Conservation (phyloP, 2,329 filamentous ascomycete species). For the Beauveria caledonica region DNA sequence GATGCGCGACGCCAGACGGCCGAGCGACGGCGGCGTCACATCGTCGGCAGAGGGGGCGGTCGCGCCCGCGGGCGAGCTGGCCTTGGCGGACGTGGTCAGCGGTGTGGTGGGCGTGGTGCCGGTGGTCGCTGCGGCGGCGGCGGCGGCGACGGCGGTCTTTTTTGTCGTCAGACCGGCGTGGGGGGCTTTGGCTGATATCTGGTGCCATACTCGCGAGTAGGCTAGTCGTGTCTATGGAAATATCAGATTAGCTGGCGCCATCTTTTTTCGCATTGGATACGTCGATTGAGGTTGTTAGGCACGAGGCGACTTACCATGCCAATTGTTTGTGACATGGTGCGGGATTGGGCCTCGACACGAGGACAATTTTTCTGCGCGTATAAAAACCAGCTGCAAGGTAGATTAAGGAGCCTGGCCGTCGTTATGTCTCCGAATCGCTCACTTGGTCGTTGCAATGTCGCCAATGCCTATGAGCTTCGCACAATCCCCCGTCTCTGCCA, state of each 20-base stretch:
- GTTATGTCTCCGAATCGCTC: neutral
- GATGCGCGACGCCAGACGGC: constrained; percentile 81
- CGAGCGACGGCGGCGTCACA: constrained; percentile 68
- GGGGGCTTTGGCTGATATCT: constrained; percentile 62
- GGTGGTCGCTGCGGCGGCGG: neutral
- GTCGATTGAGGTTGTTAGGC: constrained; percentile 2
- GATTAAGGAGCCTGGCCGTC: neutral
- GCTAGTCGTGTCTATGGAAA: constrained; percentile 74
- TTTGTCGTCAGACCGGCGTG: constrained; percentile 53
- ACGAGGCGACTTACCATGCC: constrained; percentile 51
- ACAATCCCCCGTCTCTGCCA: neutral
- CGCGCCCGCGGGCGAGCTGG: neutral
- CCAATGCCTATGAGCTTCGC: constrained; percentile 1
- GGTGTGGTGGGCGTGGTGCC: neutral
- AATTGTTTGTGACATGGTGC: constrained; percentile 68
- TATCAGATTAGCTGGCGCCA: neutral
- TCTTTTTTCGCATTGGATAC: neutral
- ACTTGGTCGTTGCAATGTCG: neutral
- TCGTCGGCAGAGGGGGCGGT: constrained; percentile 20
- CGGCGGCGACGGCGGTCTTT: constrained; percentile 18
- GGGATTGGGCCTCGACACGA: constrained; percentile 13
- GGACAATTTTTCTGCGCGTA: constrained; percentile 9
- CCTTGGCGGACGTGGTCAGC: neutral
- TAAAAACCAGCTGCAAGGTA: neutral
- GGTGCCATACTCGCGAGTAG: constrained; percentile 94